Evolutionary conservation across 1,284 basidiomycete species (phyloP).

Genomic region (Ganoderma boninense): DNA sequence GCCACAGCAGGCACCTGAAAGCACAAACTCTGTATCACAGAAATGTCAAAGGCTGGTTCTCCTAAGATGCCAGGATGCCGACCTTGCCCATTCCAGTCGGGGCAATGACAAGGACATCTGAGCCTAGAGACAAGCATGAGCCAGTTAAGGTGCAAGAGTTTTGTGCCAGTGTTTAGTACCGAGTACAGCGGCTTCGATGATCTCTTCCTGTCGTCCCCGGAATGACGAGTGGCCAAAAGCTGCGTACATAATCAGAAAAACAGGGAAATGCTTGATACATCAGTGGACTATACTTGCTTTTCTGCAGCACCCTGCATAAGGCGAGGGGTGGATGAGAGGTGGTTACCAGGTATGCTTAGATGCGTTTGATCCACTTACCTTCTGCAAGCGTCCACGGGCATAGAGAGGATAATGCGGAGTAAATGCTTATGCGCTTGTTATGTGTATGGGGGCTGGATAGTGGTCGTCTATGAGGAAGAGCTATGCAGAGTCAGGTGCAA

Average conservation of each 20-base stretch:
- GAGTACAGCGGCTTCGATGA: slow-evolving; percentile 72
- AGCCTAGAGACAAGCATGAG: slow-evolving; percentile 47
- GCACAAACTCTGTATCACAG: slow-evolving; percentile 70
- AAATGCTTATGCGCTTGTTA: too few relatives aligned
- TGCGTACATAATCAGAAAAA: slow-evolving; percentile 36
- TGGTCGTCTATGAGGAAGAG: too few relatives aligned
- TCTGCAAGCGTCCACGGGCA: slow-evolving; percentile 12
- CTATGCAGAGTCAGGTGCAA: too few relatives aligned
- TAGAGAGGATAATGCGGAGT: neutral
- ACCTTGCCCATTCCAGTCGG: slow-evolving; percentile 93
- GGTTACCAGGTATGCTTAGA: neutral
- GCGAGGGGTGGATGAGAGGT: neutral
- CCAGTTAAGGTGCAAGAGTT: neutral
- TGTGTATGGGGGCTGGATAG: too few relatives aligned
- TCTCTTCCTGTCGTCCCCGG: slow-evolving; percentile 80
- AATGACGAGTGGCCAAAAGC: slow-evolving; percentile 76
- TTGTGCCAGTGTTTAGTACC: slow-evolving; percentile 45
- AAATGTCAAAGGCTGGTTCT: slow-evolving; percentile 9
- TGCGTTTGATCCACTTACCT: neutral
- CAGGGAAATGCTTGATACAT: neutral
- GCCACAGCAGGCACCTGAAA: slow-evolving; percentile 88
- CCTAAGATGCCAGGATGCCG: slow-evolving; percentile 24
- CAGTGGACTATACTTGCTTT: neutral
- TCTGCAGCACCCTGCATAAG: neutral
- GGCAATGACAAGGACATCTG: slow-evolving; percentile 83